Evolutionary conservation across 192 early-diverging fungal genomes (phyloP).

Genomic region (Haplosporangium gracile): DNA sequence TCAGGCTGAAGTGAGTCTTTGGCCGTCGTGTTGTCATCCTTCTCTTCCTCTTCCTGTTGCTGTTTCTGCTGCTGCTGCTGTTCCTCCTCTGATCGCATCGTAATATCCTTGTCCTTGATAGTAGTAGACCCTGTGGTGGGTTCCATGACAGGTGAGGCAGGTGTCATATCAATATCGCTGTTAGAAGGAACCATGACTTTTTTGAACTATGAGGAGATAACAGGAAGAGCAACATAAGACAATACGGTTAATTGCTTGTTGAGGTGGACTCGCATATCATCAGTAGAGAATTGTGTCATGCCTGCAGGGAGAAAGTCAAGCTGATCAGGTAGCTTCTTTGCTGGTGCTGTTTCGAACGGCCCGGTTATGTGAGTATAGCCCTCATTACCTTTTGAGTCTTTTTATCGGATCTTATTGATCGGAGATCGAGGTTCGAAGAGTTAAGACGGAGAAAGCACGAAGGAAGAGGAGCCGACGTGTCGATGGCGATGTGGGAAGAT

Average conservation of each 20-base stretch:
- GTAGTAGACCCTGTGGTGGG: neutral
- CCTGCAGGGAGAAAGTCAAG: neutral
- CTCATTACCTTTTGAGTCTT: neutral
- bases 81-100: neutral
- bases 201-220: neutral
- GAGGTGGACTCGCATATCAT: neutral
- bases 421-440: neutral
- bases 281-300: neutral
- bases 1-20: neutral
- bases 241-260: neutral
- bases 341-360: neutral
- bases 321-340: neutral
- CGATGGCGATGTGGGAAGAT: neutral
- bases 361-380: neutral
- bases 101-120: conserved; percentile 21
- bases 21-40: neutral
- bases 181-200: conserved; percentile 35
- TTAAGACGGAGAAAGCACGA: neutral
- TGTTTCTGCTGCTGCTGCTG: neutral
- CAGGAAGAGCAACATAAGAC: neutral
- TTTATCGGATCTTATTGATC: neutral
- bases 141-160: conserved; percentile 1
- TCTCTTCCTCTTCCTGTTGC: neutral
- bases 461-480: neutral
- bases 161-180: conserved; percentile 28